Evolutionary conservation across 352 stramenopile species (phyloP), one percentile per base, ranked within the genome.

Genomic region (Pythium vanterpoolii): DNA sequence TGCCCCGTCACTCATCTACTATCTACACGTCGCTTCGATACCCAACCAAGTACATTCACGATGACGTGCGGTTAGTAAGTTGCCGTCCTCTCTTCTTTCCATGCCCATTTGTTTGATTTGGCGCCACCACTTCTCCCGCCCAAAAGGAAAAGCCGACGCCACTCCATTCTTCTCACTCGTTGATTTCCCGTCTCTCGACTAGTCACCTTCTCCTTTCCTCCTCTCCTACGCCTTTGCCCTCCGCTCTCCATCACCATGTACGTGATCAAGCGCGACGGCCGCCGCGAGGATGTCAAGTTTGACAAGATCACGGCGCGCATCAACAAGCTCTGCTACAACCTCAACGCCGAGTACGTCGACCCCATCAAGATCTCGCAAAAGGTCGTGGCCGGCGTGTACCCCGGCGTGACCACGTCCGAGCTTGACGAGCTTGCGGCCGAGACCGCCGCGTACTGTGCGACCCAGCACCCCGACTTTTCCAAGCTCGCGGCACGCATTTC

Each of bases 241-340:
- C 28, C n/a, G n/a, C n/a, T n/a, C n/a, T n/a, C n/a, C n/a, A n/a
- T n/a, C 62, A 77, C n/a, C 45, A 98, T 98, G 91, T 98, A 90
- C 76, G 92, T 99, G 27, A 58, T 98, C 54, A 99, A 99, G 76
- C 85, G 96, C 63, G 86, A 98, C 70, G 95, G 95, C 16, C 83
- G 83, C 63, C 78, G 79, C 27, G 95, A 99, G 71, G 88, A 89
- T 34, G 96, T 98, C 64, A 95, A 98, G 60, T 99, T 99, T 73
- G 96, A 99, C 73, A 99, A 99, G 81, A 98, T 99, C 70, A 98
- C 95, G 40, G 91, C 87, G 45, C 93, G 97, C 54, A 98, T 99
- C 69, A 93, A 85, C 60, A 99, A 99, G 71, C 92, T 99, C 28
- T 99, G 96, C 78, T 98, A 99, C 70, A 97, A 97, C 6, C 85